Conservation (phyloP, 345 rosid genomes). For the Pseudoturritis turrita region DNA sequence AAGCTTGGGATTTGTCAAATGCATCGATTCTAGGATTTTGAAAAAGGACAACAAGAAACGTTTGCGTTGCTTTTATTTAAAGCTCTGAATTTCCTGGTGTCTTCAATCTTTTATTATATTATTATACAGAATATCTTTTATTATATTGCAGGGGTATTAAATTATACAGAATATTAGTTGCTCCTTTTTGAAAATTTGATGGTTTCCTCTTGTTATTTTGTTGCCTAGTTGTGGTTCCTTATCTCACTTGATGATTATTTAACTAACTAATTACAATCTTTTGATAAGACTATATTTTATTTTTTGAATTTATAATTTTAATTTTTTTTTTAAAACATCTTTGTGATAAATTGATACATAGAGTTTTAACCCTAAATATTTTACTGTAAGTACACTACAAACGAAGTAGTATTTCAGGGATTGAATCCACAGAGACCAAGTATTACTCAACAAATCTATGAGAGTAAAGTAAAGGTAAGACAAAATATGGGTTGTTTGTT, state of each 20-base stretch:
- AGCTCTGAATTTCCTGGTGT: conserved; percentile 39
- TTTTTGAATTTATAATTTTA: too few relatives aligned
- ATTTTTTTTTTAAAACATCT: too few relatives aligned
- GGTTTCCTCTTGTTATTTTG: conserved; percentile 78
- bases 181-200: conserved; percentile 49
- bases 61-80: conserved; percentile 30
- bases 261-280: conserved; percentile 11
- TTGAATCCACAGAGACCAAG: too few relatives aligned
- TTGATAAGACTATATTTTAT: background rate
- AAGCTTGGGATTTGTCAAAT: conserved; percentile 45
- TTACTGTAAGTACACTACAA: too few relatives aligned
- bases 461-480: too few relatives aligned
- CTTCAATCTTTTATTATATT: conserved; percentile 28
- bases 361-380: too few relatives aligned
- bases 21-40: conserved; percentile 62
- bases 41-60: conserved; percentile 72
- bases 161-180: conserved; percentile 25
- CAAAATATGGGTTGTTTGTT: too few relatives aligned
- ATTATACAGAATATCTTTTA: background rate
- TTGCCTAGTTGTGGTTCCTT: conserved; percentile 51
- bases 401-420: too few relatives aligned
- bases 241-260: conserved; percentile 35
- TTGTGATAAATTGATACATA: too few relatives aligned
- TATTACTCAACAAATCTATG: too few relatives aligned
- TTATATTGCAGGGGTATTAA: conserved; percentile 23